These are phyloP conservation scores for Asterophora lycoperdoides DNA, from an alignment of 768 basidiomycete genomes.

Conservation along the genomic window DNA sequence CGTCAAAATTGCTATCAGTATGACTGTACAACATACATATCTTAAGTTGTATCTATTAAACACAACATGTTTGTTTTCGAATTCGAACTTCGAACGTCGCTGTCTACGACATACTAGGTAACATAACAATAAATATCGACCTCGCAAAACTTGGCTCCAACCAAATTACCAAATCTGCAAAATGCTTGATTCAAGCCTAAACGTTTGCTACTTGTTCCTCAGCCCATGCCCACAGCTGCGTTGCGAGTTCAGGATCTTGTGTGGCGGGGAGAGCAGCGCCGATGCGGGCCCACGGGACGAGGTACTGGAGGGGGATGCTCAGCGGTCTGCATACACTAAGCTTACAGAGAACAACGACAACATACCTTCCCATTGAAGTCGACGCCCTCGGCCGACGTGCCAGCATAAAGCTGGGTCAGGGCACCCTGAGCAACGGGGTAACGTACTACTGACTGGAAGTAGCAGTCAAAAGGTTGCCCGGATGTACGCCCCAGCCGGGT, in stretches of 20 bases:
- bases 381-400: slow-evolving; percentile 37
- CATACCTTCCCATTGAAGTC: slow-evolving; percentile 43
- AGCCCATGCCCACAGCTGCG: slow-evolving; percentile 38
- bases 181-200: neutral
- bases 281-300: slow-evolving; percentile 41
- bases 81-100: too few species aligned
- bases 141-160: too few species aligned
- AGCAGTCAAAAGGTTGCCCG: neutral
- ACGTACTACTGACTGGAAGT: slow-evolving; percentile 5
- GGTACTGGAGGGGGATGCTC: slow-evolving; percentile 24
- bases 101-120: too few species aligned
- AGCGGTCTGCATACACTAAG: neutral
- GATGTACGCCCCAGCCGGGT: too few species aligned
- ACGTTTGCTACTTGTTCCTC: slow-evolving; percentile 37
- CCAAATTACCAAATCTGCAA: too few species aligned
- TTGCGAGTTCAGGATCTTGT: slow-evolving; percentile 27
- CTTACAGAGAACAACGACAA: too few species aligned
- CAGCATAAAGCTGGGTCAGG: slow-evolving; percentile 48
- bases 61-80: too few species aligned
- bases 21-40: neutral
- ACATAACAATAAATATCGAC: too few species aligned
- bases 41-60: slow-evolving; percentile 1
- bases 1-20: neutral
- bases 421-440: slow-evolving; percentile 37
- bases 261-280: slow-evolving; percentile 19